phyloP scores from a whole-genome alignment of 2,329 filamentous ascomycete species.

The Colletotrichum gloeosporioides region DNA sequence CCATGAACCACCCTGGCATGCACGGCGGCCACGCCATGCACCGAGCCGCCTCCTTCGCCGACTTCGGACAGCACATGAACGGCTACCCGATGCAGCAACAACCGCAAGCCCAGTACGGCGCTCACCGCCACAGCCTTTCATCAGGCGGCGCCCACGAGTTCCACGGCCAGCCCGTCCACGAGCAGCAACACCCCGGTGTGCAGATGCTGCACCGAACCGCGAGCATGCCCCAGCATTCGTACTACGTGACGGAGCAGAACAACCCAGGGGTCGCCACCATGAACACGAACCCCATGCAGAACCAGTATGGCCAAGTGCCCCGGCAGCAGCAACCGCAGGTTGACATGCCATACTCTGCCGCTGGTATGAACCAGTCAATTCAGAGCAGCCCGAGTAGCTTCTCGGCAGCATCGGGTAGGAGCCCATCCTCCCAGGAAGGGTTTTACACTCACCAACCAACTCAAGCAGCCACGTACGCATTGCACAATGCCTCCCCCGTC shows the following conservation, averaged over 20 bases:
- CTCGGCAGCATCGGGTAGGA: constrained; percentile 59
- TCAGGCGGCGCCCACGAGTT: constrained; percentile 49
- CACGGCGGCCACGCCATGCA: constrained; percentile 48
- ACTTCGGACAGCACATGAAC: constrained; percentile 58
- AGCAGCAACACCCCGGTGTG: constrained; percentile 47
- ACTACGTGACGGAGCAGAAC: constrained; percentile 66
- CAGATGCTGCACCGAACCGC: constrained; percentile 56
- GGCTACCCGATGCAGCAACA: constrained; percentile 49
- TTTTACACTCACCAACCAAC: constrained; percentile 63
- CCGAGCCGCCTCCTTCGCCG: constrained; percentile 58
- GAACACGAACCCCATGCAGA: constrained; percentile 56
- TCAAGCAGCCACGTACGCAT: constrained; percentile 52
- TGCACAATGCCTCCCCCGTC: constrained; percentile 53
- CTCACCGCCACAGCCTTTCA: constrained; percentile 53
- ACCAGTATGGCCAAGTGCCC: constrained; percentile 55
- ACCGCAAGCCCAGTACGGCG: constrained; percentile 35
- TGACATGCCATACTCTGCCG: constrained; percentile 56
- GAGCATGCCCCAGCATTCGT: constrained; percentile 50
- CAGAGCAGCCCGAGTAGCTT: constrained; percentile 66
- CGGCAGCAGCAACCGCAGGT: constrained; percentile 43
- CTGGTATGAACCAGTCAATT: constrained; percentile 54
- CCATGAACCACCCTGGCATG: constrained; percentile 40
- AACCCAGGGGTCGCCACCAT: constrained; percentile 68
- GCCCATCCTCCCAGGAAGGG: constrained; percentile 57
- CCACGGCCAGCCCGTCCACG: constrained; percentile 45